A percentile compares a stretch with the other conserved stretches of the same genome.
These are phyloP conservation scores for Pichia nanzhaoensis DNA, from an alignment of 805 yeast species.

Conservation along the genomic window DNA sequence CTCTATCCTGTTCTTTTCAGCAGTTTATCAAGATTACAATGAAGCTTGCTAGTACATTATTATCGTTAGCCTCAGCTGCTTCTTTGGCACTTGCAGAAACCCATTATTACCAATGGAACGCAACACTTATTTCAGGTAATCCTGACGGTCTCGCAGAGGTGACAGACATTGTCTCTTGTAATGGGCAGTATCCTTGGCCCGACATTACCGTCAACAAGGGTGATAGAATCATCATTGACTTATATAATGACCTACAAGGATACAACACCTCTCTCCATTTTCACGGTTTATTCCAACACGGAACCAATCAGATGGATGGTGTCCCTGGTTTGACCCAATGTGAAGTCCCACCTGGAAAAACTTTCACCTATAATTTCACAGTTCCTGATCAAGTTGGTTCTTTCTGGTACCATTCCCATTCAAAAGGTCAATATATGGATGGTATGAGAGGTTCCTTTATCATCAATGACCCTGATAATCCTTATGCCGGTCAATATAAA, in stretches of 20 bases:
- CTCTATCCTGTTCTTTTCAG: neutral
- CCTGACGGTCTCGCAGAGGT: conserved; percentile 43
- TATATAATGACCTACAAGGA: conserved; percentile 67
- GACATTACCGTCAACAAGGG: conserved; percentile 66
- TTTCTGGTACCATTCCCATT: conserved; percentile 97
- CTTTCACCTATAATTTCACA: conserved; percentile 77
- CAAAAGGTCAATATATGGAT: conserved; percentile 85
- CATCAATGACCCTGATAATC: conserved; percentile 49
- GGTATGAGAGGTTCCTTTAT: conserved; percentile 81
- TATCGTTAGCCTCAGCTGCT: conserved; percentile 3
- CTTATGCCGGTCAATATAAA: conserved; percentile 68
- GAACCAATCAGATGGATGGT: conserved; percentile 80
- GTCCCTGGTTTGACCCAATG: conserved; percentile 86
- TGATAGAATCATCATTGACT: conserved; percentile 65
- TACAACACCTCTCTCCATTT: conserved; percentile 78
- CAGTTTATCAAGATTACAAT: neutral
- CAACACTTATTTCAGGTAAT: conserved; percentile 58
- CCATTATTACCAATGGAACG: conserved; percentile 58
- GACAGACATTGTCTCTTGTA: conserved; percentile 43
- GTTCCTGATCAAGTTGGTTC: conserved; percentile 80
- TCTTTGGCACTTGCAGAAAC: conserved; percentile 27
- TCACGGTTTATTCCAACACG: conserved; percentile 88
- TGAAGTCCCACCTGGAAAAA: conserved; percentile 77
- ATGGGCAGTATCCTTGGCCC: conserved; percentile 79
- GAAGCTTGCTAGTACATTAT: conserved; percentile 2